phyloP scores from a whole-genome alignment of 352 stramenopile genomes.

The Phytophthora parvispora region DNA sequence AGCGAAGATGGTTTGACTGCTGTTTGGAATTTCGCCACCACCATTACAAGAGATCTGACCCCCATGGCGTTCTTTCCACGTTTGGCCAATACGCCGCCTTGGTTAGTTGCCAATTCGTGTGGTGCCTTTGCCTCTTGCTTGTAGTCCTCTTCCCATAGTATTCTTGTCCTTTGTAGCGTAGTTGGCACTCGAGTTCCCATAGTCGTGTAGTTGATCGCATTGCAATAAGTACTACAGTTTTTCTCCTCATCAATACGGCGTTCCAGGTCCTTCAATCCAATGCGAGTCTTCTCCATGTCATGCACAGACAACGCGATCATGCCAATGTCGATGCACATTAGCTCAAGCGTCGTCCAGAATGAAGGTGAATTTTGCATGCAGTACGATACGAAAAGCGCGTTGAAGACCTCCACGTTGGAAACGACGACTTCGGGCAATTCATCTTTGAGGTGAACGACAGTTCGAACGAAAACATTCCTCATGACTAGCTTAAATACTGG shows the following conservation, averaged over 20 bases:
- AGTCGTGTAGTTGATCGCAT: not conserved
- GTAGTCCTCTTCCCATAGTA: not conserved
- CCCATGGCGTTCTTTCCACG: not conserved
- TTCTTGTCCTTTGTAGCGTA: not conserved
- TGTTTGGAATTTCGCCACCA: not conserved
- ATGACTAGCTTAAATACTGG: slow-evolving; percentile 5
- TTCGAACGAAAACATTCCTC: not conserved
- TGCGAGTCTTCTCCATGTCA: not conserved
- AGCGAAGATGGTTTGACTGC: not conserved
- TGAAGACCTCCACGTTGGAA: slow-evolving; percentile 7
- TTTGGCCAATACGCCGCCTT: too few species aligned
- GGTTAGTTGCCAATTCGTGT: too few species aligned
- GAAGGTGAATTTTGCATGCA: slow-evolving; percentile 18
- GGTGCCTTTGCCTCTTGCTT: too few species aligned
- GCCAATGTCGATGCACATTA: slow-evolving; percentile 2
- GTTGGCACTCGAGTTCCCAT: not conserved
- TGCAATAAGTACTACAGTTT: not conserved
- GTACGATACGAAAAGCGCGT: slow-evolving; percentile 2
- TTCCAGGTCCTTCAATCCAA: not conserved
- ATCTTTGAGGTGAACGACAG: slow-evolving; percentile 5
- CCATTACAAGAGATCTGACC: not conserved
- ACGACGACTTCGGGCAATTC: slow-evolving; percentile 2
- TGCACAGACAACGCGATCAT: slow-evolving; percentile 1
- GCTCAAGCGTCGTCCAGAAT: slow-evolving; percentile 7
- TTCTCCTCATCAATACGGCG: not conserved